Percentiles rank a stretch among this genome's conserved stretches.
Conservation (phyloP, 768 basidiomycete species). For the Boletus vinaceobasis region DNA sequence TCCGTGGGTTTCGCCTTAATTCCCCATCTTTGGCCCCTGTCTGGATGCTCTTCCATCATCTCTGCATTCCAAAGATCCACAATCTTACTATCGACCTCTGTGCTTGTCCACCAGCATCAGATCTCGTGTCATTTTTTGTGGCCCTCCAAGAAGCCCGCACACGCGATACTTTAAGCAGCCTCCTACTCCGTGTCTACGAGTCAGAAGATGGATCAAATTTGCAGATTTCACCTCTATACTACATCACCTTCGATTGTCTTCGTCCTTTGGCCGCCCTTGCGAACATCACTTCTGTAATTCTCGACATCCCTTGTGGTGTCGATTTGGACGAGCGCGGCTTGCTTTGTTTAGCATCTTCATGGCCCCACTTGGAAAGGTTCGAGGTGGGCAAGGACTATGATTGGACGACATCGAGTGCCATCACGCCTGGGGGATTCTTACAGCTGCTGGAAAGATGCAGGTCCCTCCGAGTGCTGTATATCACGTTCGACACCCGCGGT, state of each 20-base stretch:
- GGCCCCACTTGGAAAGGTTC: conserved; percentile 5
- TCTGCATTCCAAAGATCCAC: not conserved
- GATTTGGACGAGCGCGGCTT: conserved; percentile 9
- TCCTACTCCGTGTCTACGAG: not conserved
- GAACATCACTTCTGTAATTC: conserved; percentile 2
- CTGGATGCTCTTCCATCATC: not conserved
- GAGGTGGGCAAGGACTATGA: not conserved
- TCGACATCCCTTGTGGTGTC: not conserved
- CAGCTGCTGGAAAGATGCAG: conserved; percentile 12
- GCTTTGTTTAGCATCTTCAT: conserved; percentile 12
- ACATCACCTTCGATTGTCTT: conserved; percentile 1
- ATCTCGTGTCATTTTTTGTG: conserved; percentile 5
- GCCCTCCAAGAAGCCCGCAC: not conserved
- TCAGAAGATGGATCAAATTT: not conserved
- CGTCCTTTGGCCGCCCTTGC: conserved; percentile 1
- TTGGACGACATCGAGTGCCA: conserved; percentile 2
- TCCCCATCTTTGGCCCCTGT: not conserved
- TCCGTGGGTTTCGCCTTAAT: not conserved
- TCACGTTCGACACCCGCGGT: conserved; percentile 6
- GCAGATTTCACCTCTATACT: not conserved
- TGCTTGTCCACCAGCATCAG: not conserved
- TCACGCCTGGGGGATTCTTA: conserved; percentile 11
- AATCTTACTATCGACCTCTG: not conserved
- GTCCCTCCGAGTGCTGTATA: conserved; percentile 2
- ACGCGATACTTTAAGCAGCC: not conserved